Conservation (phyloP, 352 stramenopile genomes). For the Albugo laibachii region DNA sequence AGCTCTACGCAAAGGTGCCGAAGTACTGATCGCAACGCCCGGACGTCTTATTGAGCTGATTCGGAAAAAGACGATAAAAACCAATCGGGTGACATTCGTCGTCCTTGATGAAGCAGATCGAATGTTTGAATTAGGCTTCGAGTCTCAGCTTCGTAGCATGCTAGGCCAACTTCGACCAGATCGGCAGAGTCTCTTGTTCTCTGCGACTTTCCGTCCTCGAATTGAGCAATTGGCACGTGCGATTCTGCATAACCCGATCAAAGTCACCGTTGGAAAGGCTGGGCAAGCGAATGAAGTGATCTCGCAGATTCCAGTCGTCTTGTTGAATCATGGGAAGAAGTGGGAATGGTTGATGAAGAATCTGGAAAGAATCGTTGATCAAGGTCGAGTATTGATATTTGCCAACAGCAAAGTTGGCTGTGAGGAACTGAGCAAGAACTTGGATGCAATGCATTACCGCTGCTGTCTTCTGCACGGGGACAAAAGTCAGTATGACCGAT, state of each 20-base stretch:
- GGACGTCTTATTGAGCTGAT: conserved; percentile 73
- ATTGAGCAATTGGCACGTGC: conserved; percentile 57
- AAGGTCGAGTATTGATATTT: conserved; percentile 77
- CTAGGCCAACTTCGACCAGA: conserved; percentile 68
- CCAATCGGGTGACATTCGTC: conserved; percentile 64
- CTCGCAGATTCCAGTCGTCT: conserved; percentile 50
- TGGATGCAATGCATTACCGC: conserved; percentile 17
- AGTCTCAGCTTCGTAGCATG: conserved; percentile 61
- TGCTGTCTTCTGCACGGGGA: conserved; percentile 53
- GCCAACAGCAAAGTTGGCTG: conserved; percentile 67
- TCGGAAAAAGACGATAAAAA: conserved; percentile 38
- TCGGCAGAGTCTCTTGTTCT: conserved; percentile 77
- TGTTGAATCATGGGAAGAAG: conserved; percentile 54
- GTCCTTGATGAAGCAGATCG: conserved; percentile 76
- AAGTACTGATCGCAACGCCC: conserved; percentile 63
- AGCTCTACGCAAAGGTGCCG: conserved; percentile 38
- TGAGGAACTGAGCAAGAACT: conserved; percentile 59
- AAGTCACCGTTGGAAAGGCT: conserved; percentile 54
- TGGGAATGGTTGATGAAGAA: conserved; percentile 72
- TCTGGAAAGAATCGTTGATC: conserved; percentile 24
- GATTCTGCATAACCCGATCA: conserved; percentile 62
- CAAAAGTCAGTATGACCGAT: conserved; percentile 57
- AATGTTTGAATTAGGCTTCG: conserved; percentile 83
- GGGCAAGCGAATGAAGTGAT: conserved; percentile 85
- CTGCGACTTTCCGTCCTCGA: conserved; percentile 55